Evolutionary conservation across 2,329 filamentous ascomycete genomes (phyloP).

Genomic region (Pestalotiopsis sp.): DNA sequence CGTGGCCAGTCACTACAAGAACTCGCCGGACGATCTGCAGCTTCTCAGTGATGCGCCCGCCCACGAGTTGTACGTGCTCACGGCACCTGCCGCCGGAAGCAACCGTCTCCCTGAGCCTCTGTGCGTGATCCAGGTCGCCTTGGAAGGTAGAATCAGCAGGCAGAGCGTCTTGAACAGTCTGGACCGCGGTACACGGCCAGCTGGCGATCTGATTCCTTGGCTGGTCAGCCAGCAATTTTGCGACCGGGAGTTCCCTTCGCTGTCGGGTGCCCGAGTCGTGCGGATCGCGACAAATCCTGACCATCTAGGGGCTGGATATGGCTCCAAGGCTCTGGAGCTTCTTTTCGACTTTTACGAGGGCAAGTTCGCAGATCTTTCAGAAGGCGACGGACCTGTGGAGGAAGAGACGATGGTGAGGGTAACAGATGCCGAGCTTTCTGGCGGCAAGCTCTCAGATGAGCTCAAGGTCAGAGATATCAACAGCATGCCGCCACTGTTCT

Average conservation of each 20-base stretch:
- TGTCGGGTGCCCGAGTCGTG: conserved; percentile 90
- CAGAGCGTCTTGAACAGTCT: conserved; percentile 90
- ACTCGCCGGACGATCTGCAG: conserved; percentile 56
- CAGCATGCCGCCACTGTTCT: conserved; percentile 91
- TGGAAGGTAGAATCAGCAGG: conserved; percentile 93
- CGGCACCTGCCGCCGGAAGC: conserved; percentile 79
- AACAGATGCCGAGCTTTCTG: conserved; percentile 79
- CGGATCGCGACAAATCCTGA: conserved; percentile 97
- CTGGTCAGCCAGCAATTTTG: conserved; percentile 97
- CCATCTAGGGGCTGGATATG: conserved; percentile 91
- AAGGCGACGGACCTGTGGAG: conserved; percentile 59
- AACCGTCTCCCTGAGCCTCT: conserved; percentile 87
- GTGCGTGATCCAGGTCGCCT: conserved; percentile 89
- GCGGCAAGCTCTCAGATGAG: conserved; percentile 77
- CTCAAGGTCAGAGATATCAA: conserved; percentile 88
- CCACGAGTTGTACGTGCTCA: conserved; percentile 93
- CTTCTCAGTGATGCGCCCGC: conserved; percentile 97
- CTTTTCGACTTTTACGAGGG: conserved; percentile 93
- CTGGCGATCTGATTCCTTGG: conserved; percentile 91
- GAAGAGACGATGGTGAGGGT: conserved; percentile 74
- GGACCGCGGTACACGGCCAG: conserved; percentile 83
- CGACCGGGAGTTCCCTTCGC: conserved; percentile 90
- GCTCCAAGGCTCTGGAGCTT: conserved; percentile 83
- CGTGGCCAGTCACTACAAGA: conserved; percentile 89
- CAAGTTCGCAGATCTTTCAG: conserved; percentile 83